phyloP scores from a whole-genome alignment of 83 land plant species.

The Isoetes engelmannii region DNA sequence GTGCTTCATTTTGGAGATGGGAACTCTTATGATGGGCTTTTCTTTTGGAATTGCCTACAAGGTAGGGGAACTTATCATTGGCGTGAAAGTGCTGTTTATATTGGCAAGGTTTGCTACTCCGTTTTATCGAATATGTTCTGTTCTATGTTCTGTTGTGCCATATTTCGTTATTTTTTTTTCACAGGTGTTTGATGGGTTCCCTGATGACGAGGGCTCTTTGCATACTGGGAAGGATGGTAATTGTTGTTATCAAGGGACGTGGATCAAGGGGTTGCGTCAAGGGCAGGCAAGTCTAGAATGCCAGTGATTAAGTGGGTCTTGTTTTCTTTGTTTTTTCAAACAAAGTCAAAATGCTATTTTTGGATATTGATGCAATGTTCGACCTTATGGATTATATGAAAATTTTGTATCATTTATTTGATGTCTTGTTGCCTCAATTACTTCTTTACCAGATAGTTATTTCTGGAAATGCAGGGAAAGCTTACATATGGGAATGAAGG shows the following conservation, averaged over 20 bases:
- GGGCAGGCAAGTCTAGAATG: conserved; percentile 5
- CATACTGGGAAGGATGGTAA: conserved; percentile 9
- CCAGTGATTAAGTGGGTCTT: too few species aligned
- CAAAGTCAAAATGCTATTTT: too few species aligned
- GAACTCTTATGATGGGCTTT: conserved; percentile 8
- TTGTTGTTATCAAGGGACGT: conserved; percentile 10
- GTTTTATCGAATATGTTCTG: background rate
- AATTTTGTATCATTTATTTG: too few species aligned
- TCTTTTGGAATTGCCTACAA: conserved; percentile 12
- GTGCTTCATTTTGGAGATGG: background rate
- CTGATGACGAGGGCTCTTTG: conserved; percentile 15
- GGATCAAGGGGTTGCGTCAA: conserved; percentile 18
- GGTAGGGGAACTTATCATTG: conserved; percentile 14
- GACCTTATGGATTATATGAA: too few species aligned
- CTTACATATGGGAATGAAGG: conserved; percentile 4
- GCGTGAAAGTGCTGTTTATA: background rate
- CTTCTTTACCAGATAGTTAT: background rate
- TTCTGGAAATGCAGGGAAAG: conserved; percentile 5
- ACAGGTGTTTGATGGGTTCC: conserved; percentile 7
- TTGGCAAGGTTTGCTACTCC: conserved; percentile 9
- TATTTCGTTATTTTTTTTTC: background rate
- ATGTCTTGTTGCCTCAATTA: too few species aligned
- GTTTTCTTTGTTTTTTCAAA: too few species aligned
- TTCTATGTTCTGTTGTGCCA: too few species aligned
- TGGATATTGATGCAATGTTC: too few species aligned